Percentiles rank a stretch among this genome's conserved stretches.
These are phyloP conservation scores for Bipolaris victoriae DNA, from an alignment of 2,329 filamentous ascomycete genomes.

Conservation along the genomic window DNA sequence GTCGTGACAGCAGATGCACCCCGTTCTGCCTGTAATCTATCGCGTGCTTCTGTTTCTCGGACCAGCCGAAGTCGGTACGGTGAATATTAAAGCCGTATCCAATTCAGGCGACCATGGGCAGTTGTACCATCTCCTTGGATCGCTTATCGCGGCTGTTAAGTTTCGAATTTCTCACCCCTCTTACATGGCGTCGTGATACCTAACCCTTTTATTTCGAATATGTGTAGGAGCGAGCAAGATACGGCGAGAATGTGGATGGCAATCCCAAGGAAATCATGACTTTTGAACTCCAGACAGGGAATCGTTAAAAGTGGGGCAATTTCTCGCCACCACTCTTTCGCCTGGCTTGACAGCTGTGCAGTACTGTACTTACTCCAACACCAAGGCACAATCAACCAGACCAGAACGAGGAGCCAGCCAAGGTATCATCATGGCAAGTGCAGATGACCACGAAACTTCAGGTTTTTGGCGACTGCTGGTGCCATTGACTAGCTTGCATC, in stretches of 20 bases:
- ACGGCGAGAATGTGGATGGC: not conserved
- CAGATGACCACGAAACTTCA: too few species aligned
- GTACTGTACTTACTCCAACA: not conserved
- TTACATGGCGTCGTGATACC: not conserved
- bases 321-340: not conserved
- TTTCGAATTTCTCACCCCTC: not conserved
- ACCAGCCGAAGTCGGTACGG: not conserved
- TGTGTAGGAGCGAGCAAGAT: not conserved
- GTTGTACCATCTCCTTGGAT: not conserved
- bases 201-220: not conserved
- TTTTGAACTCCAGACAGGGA: not conserved
- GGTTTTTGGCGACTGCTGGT: not conserved
- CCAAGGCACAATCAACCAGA: not conserved
- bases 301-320: not conserved
- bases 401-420: not conserved
- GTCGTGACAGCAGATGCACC: slow-evolving; percentile 3
- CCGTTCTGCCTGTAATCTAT: slow-evolving; percentile 1
- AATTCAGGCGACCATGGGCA: not conserved
- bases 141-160: not conserved
- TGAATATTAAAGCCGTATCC: not conserved
- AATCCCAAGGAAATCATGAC: not conserved
- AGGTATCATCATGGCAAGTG: not conserved
- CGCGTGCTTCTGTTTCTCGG: not conserved
- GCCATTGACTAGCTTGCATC: not conserved
- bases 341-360: not conserved